phyloP scores from a whole-genome alignment of 139 green algal genomes.

The Marvania coccoides region DNA sequence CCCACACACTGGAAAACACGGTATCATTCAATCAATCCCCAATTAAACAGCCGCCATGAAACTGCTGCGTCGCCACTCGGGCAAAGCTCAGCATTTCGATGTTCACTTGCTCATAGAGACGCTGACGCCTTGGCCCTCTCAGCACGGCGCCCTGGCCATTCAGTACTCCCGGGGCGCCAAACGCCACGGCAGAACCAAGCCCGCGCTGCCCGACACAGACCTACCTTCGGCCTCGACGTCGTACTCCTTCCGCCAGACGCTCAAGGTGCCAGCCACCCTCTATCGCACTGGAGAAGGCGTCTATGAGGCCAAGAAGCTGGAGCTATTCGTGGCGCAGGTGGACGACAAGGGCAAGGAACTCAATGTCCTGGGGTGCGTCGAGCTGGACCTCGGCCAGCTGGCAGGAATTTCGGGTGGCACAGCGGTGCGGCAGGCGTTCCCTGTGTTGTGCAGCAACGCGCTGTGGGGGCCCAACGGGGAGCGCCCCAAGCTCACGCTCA shows the following conservation, averaged over 20 bases:
- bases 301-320: background rate
- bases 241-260: background rate
- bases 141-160: background rate
- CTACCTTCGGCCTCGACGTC: background rate
- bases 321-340: background rate
- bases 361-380: background rate
- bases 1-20: no score
- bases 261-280: background rate
- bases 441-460: background rate
- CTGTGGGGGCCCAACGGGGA: background rate
- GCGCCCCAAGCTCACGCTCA: constrained; percentile 5
- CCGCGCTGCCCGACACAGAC: background rate
- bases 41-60: no score
- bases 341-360: constrained; percentile 2
- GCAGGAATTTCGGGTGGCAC: background rate
- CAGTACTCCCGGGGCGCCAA: background rate
- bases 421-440: background rate
- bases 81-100: background rate
- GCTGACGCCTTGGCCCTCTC: background rate
- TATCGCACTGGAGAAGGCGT: background rate
- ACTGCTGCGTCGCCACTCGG: background rate
- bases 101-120: background rate
- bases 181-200: background rate
- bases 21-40: no score
- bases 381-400: background rate